Percentiles rank a stretch among this genome's conserved stretches.
These are phyloP conservation scores for Trichoderma asperellum DNA, from an alignment of 2,329 filamentous ascomycete species.

Conservation along the genomic window DNA sequence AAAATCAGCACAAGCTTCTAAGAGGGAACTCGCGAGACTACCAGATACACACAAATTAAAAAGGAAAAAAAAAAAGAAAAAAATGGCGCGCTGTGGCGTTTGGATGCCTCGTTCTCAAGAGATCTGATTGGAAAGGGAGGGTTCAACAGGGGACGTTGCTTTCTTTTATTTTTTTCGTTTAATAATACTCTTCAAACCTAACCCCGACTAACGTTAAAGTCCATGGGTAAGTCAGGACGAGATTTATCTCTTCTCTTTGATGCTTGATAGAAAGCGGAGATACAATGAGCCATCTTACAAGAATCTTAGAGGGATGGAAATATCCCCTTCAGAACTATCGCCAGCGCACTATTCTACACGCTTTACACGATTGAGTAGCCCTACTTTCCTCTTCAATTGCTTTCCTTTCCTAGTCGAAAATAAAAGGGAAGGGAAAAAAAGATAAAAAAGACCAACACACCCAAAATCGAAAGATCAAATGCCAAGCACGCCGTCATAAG, in stretches of 20 bases:
- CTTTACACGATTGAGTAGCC: too few relatives aligned
- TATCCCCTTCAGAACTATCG: too few relatives aligned
- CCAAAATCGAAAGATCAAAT: background rate
- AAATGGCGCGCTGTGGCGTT: background rate
- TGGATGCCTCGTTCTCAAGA: background rate
- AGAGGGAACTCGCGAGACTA: background rate
- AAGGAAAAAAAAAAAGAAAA: background rate
- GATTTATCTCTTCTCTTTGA: background rate
- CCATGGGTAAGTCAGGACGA: background rate
- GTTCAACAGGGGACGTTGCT: background rate
- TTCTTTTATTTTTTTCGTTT: background rate
- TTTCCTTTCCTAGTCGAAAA: background rate
- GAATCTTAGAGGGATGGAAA: background rate
- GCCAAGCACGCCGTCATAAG: background rate
- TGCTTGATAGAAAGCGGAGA: background rate
- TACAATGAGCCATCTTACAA: background rate
- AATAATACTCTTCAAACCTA: background rate
- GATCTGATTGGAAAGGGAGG: background rate
- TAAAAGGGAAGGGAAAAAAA: too few relatives aligned
- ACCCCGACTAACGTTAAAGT: background rate
- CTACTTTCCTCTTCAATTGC: background rate
- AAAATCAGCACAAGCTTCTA: background rate
- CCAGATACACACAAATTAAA: background rate
- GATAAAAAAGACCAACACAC: background rate
- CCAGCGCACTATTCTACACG: too few relatives aligned